Percentiles rank a stretch among this genome's conserved stretches.
These are phyloP conservation scores for Phytopythium kandeliae DNA, from an alignment of 352 stramenopile species.

Conservation along the genomic window DNA sequence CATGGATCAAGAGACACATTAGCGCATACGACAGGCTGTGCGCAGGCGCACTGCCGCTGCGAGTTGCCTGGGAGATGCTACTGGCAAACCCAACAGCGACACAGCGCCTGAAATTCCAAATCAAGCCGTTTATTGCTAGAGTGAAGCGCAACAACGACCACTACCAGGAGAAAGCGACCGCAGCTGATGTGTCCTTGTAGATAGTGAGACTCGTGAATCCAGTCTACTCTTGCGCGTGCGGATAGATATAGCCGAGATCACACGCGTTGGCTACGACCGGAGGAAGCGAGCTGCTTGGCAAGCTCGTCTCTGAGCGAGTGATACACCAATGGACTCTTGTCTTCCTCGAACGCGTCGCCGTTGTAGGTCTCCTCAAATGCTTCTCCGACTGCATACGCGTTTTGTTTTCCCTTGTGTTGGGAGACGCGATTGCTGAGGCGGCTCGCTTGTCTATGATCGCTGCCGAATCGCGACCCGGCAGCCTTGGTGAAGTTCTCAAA, in stretches of 20 bases:
- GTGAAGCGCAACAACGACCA: conserved; percentile 39
- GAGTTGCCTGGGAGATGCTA: conserved; percentile 37
- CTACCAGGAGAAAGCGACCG: conserved; percentile 32
- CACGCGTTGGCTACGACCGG: not conserved
- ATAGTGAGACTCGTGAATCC: too few species aligned
- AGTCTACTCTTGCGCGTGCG: too few species aligned
- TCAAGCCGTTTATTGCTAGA: conserved; percentile 35
- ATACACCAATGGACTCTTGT: conserved; percentile 13
- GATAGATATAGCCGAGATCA: not conserved
- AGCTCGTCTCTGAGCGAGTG: conserved; percentile 27
- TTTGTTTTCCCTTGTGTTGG: not conserved
- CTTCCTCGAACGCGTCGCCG: conserved; percentile 11
- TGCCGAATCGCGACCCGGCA: not conserved
- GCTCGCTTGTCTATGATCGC: not conserved
- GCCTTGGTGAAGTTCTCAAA: not conserved
- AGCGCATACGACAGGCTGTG: conserved; percentile 32
- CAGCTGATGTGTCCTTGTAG: conserved; percentile 17
- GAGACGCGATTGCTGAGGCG: not conserved
- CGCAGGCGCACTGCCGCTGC: conserved; percentile 27
- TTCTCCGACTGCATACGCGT: conserved; percentile 2
- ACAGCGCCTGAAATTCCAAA: conserved; percentile 37
- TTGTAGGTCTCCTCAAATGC: conserved; percentile 5
- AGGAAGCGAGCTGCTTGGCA: conserved; percentile 12
- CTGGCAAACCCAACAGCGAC: conserved; percentile 33
- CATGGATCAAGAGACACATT: conserved; percentile 72